These are phyloP conservation scores for Xylaria digitata DNA, from an alignment of 2,329 filamentous ascomycete genomes.

Conservation along the genomic window DNA sequence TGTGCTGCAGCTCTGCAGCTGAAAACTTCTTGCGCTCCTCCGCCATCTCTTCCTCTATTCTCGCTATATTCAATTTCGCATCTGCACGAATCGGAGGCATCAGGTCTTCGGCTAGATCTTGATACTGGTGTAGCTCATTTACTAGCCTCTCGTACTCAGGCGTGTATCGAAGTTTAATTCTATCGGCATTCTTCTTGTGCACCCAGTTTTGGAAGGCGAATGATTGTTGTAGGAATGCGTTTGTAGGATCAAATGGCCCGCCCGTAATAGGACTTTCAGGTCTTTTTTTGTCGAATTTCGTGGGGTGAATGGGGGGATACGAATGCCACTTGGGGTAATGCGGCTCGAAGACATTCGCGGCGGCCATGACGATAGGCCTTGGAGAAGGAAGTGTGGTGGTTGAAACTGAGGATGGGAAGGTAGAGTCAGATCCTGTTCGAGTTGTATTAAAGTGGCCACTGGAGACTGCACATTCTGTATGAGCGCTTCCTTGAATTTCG, in stretches of 20 bases:
- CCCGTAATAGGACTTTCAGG: not conserved
- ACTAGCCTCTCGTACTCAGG: slow-evolving; percentile 27
- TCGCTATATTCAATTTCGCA: slow-evolving; percentile 16
- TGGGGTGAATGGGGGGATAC: slow-evolving; percentile 31
- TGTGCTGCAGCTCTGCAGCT: slow-evolving; percentile 29
- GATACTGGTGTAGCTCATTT: slow-evolving; percentile 17
- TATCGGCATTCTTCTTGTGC: slow-evolving; percentile 28
- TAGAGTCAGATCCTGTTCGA: slow-evolving; percentile 11
- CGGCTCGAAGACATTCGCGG: slow-evolving; percentile 23
- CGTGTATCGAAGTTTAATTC: slow-evolving; percentile 29
- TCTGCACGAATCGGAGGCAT: slow-evolving; percentile 21
- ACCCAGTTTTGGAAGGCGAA: slow-evolving; percentile 37
- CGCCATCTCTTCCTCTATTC: slow-evolving; percentile 13
- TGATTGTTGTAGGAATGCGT: slow-evolving; percentile 37
- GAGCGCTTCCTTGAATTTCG: not conserved
- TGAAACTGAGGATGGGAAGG: slow-evolving; percentile 18
- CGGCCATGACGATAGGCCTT: slow-evolving; percentile 6
- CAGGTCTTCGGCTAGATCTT: slow-evolving; percentile 12
- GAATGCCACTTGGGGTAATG: slow-evolving; percentile 31
- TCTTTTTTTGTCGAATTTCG: slow-evolving; percentile 21
- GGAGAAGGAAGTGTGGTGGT: not conserved
- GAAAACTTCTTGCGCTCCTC: slow-evolving; percentile 14
- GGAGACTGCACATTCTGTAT: slow-evolving; percentile 7
- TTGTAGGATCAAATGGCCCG: slow-evolving; percentile 8
- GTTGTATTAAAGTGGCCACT: not conserved